phyloP scores from a whole-genome alignment of 129 eudicot species.

The Helianthus annuus region HanXRQr2.0-SUNRISE NC_035440.2:34140043-34140542 shows the following conservation, averaged over 20 bases:
- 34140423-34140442: slow-evolving; percentile 52
- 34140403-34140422: slow-evolving; percentile 51
- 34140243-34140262: background rate
- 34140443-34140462: slow-evolving; percentile 86
- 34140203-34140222: background rate
- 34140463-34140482: slow-evolving; percentile 64
- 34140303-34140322: slow-evolving; percentile 40
- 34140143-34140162: slow-evolving; percentile 34
- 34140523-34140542: slow-evolving; percentile 81
- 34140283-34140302: background rate
- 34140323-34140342: slow-evolving; percentile 47
- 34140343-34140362: slow-evolving; percentile 44
- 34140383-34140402: slow-evolving; percentile 36
- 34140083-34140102: no score
- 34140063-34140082: no score
- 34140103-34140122: background rate
- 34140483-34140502: slow-evolving; percentile 63
- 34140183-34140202: background rate
- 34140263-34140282: background rate
- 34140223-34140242: background rate
- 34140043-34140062: no score
- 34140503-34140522: slow-evolving; percentile 49
- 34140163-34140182: slow-evolving; percentile 40
- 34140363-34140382: slow-evolving; percentile 38
- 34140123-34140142: slow-evolving; percentile 1